A percentile compares a stretch with the other conserved stretches of the same genome.
Conservation (phyloP, 768 basidiomycete genomes). For the Cystofilobasidium bisporidii region DNA sequence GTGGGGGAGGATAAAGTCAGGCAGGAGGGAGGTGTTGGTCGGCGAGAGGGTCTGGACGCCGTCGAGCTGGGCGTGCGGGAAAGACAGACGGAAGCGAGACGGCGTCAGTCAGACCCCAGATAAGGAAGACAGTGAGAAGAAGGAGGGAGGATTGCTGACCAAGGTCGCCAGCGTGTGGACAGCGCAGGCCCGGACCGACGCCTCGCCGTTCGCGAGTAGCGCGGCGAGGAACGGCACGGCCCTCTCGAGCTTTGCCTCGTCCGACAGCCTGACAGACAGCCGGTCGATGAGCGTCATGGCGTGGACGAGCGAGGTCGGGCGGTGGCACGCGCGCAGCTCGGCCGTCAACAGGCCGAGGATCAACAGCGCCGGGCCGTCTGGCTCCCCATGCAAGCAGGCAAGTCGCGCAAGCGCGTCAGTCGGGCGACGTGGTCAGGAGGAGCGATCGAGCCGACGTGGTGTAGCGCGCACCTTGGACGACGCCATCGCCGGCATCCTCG, state of each 20-base stretch:
- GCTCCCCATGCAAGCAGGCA: too few species aligned
- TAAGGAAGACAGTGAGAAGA: too few species aligned
- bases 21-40: conserved; percentile 57
- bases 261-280: conserved; percentile 66
- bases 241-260: conserved; percentile 89
- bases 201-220: conserved; percentile 72
- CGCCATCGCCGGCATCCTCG: too few species aligned
- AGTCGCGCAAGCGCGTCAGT: too few species aligned
- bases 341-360: conserved; percentile 77
- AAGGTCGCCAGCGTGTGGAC: conserved; percentile 71
- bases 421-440: too few species aligned
- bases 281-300: conserved; percentile 80
- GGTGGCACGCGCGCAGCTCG: conserved; percentile 74
- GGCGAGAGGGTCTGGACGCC: conserved; percentile 39
- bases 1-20: conserved; percentile 91
- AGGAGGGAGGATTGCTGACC: conserved; percentile 46
- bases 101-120: too few species aligned
- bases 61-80: conserved; percentile 37
- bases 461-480: not conserved
- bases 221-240: conserved; percentile 87
- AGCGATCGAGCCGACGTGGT: too few species aligned
- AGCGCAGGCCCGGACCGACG: conserved; percentile 69
- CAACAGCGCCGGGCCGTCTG: conserved; percentile 81
- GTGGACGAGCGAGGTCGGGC: conserved; percentile 75
- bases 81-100: too few species aligned